phyloP scores from a whole-genome alignment of 1,284 basidiomycete genomes.

The Ganoderma boninense region DNA sequence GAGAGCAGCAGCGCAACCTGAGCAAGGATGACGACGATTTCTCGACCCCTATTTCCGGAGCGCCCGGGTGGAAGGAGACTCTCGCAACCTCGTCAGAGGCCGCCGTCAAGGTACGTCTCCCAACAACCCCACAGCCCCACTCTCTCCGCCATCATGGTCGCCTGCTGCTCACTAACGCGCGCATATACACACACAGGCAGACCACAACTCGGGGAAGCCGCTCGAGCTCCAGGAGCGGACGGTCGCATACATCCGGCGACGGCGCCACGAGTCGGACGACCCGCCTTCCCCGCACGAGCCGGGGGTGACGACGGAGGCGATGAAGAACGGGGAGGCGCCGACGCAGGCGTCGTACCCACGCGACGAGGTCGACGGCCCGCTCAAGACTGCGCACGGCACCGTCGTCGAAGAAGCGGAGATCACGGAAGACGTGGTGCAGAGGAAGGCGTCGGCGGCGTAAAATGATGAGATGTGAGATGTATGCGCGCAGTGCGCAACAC shows the following conservation, averaged over 20 bases:
- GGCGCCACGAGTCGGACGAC: slow-evolving; percentile 44
- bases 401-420: slow-evolving; percentile 21
- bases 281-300: slow-evolving; percentile 28
- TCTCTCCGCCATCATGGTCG: background rate
- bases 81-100: slow-evolving; percentile 77
- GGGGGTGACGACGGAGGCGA: slow-evolving; percentile 26
- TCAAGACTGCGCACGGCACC: slow-evolving; percentile 36
- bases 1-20: slow-evolving; percentile 65
- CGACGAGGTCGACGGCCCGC: slow-evolving; percentile 55
- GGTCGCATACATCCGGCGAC: slow-evolving; percentile 47
- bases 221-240: slow-evolving; percentile 49
- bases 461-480: too few relatives aligned
- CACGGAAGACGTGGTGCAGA: slow-evolving; percentile 17
- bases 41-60: slow-evolving; percentile 55
- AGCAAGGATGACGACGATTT: slow-evolving; percentile 57
- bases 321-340: slow-evolving; percentile 25
- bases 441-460: slow-evolving; percentile 13
- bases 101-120: slow-evolving; percentile 61
- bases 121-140: background rate
- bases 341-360: slow-evolving; percentile 45
- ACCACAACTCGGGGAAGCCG: slow-evolving; percentile 37
- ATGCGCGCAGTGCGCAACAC: background rate
- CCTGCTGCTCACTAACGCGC: background rate
- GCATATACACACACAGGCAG: slow-evolving; percentile 43
- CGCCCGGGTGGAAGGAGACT: slow-evolving; percentile 80